A percentile compares a stretch with the other conserved stretches of the same genome.
Evolutionary conservation across 306 rosid genomes (phyloP).

Genomic region (Rosa multiflora): DNA sequence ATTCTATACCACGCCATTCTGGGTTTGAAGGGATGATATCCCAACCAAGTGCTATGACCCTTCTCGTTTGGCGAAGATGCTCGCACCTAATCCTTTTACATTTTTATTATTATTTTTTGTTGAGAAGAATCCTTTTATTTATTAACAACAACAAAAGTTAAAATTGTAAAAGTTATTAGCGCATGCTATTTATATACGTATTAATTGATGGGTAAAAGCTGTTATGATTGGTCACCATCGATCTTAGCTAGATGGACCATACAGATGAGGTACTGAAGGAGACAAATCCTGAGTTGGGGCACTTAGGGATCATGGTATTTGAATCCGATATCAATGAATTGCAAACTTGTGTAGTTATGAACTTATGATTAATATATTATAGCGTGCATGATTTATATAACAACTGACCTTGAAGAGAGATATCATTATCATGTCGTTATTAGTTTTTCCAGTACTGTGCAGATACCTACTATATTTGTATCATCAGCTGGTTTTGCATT

Average conservation of each 20-base stretch:
- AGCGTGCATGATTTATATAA: background rate
- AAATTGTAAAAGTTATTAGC: slow-evolving; percentile 42
- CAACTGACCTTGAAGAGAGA: background rate
- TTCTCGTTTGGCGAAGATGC: background rate
- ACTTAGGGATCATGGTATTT: background rate
- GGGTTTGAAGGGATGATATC: background rate
- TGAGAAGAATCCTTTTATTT: background rate
- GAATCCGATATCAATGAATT: background rate
- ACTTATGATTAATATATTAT: background rate
- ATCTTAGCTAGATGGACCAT: slow-evolving; percentile 39
- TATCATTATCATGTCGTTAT: background rate
- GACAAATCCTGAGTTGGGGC: background rate
- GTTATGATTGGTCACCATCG: slow-evolving; percentile 53
- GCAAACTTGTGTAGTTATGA: background rate
- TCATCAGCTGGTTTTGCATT: background rate
- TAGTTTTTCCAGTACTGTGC: background rate
- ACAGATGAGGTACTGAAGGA: slow-evolving; percentile 17
- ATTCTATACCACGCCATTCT: background rate
- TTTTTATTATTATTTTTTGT: too few species aligned
- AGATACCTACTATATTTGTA: background rate
- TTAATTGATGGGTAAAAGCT: slow-evolving; percentile 50
- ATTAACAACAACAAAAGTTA: background rate
- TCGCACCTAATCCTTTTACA: background rate
- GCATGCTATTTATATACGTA: slow-evolving; percentile 30
- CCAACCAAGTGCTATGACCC: too few species aligned